A percentile compares a stretch with the other conserved stretches of the same genome.
Evolutionary conservation across 108 stramenopile species (phyloP).

Genomic region (Aurantiochytrium sp.): DNA sequence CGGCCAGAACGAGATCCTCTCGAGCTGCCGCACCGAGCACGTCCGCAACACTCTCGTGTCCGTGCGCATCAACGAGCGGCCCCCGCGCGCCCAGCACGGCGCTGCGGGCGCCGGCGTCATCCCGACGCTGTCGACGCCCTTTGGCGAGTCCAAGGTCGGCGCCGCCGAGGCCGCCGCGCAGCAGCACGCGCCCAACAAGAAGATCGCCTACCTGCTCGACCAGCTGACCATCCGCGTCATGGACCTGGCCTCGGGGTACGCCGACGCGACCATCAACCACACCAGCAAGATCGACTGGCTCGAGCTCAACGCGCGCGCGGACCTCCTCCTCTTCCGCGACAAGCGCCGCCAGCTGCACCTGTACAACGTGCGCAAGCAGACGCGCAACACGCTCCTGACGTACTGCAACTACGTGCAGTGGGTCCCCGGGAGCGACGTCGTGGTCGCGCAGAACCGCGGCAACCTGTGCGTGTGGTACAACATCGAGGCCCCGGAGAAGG

Average conservation of each 20-base stretch:
- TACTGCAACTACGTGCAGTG: conserved; percentile 67
- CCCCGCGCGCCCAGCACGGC: not conserved
- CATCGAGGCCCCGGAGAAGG: conserved; percentile 60
- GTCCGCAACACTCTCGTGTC: conserved; percentile 49
- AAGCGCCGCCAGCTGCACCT: conserved; percentile 51
- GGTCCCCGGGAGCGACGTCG: conserved; percentile 64
- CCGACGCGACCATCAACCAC: conserved; percentile 45
- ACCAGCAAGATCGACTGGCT: conserved; percentile 62
- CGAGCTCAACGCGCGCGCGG: conserved; percentile 56
- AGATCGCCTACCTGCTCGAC: conserved; percentile 63
- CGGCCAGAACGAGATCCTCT: conserved; percentile 57
- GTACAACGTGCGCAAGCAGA: conserved; percentile 48
- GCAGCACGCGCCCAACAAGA: conserved; percentile 46
- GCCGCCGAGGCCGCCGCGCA: not conserved
- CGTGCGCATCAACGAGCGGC: conserved; percentile 59
- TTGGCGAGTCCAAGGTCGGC: too few species aligned
- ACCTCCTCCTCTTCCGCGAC: conserved; percentile 59
- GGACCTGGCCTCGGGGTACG: conserved; percentile 47
- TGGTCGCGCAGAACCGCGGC: conserved; percentile 57
- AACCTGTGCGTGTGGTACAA: conserved; percentile 68
- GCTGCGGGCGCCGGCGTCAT: not conserved
- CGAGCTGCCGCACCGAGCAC: conserved; percentile 56
- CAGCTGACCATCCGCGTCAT: conserved; percentile 58
- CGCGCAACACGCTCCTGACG: conserved; percentile 48
- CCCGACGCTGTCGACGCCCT: too few species aligned